A percentile compares a stretch with the other conserved stretches of the same genome.
Evolutionary conservation across 2,329 filamentous ascomycete species (phyloP).

Genomic region (Fusarium vanettenii): DNA sequence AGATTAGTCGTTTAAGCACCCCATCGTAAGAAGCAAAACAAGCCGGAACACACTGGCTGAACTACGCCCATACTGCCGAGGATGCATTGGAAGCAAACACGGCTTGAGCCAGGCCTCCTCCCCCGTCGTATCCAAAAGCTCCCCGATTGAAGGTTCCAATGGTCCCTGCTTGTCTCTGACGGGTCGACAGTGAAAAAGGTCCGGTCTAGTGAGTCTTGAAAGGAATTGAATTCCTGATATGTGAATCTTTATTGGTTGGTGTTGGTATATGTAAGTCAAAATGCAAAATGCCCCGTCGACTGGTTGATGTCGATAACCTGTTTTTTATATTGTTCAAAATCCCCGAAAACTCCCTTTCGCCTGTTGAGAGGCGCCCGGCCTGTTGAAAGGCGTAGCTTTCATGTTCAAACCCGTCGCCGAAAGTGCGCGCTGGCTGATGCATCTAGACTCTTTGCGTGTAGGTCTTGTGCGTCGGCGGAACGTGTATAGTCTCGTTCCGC

Average conservation of each 20-base stretch:
- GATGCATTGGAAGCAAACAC: neutral
- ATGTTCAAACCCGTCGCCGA: conserved; percentile 30
- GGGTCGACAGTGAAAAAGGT: neutral
- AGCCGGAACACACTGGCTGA: neutral
- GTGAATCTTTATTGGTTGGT: conserved; percentile 24
- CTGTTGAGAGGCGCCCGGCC: conserved; percentile 45
- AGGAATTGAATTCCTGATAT: neutral
- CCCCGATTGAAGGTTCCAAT: neutral
- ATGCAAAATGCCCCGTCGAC: conserved; percentile 21
- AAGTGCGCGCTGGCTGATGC: conserved; percentile 19
- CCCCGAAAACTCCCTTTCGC: conserved; percentile 39
- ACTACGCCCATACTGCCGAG: neutral
- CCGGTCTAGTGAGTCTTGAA: neutral
- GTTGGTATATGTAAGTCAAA: conserved; percentile 27
- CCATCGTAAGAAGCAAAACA: neutral
- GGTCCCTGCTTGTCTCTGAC: neutral
- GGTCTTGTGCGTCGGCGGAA: neutral
- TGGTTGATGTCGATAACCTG: conserved; percentile 34
- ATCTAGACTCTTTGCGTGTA: conserved; percentile 4
- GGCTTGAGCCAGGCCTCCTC: neutral
- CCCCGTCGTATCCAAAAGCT: neutral
- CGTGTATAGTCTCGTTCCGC: conserved; percentile 1
- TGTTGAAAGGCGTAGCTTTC: conserved; percentile 45
- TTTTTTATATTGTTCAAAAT: conserved; percentile 17
- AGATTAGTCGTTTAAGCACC: neutral